Percentiles rank a stretch among this genome's conserved stretches.
These are phyloP conservation scores for Malus sieversii DNA, from an alignment of 306 rosid genomes.

Conservation along the genomic window DNA sequence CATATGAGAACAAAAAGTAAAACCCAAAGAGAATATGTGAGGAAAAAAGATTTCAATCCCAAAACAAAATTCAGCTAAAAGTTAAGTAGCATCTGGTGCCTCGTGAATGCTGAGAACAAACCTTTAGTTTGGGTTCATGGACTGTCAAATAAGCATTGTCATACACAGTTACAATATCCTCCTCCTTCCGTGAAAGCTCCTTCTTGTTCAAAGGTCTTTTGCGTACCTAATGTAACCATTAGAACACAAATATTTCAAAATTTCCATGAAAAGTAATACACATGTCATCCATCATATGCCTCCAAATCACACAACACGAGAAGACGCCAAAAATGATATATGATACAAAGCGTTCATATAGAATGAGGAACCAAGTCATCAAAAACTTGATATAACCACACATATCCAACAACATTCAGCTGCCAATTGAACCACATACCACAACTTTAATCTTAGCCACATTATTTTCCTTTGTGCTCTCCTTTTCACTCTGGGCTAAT, in stretches of 20 bases:
- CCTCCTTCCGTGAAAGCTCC: conserved; percentile 91
- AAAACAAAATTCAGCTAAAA: conserved; percentile 13
- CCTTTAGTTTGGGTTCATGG: conserved; percentile 92
- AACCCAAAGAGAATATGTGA: not conserved
- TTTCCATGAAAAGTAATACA: not conserved
- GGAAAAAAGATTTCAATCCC: conserved; percentile 11
- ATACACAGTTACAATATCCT: conserved; percentile 72
- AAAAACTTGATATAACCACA: not conserved
- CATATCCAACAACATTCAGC: not conserved
- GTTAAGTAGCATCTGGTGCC: conserved; percentile 4
- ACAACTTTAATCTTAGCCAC: conserved; percentile 97
- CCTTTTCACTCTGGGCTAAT: conserved; percentile 53
- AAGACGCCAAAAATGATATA: not conserved
- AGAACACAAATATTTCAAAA: not conserved
- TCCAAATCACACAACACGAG: not conserved
- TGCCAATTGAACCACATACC: conserved; percentile 47
- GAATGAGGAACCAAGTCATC: not conserved
- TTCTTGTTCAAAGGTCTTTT: conserved; percentile 95
- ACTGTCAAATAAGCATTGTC: conserved; percentile 67
- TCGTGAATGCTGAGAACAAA: conserved; percentile 23
- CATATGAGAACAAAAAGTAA: conserved; percentile 9
- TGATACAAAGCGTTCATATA: not conserved
- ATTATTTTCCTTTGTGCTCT: conserved; percentile 66
- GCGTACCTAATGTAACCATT: conserved; percentile 59
- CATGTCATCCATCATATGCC: not conserved